Evolutionary conservation across 192 early-diverging fungal species (phyloP).

Genomic region (Cladochytrium replicatum): DNA sequence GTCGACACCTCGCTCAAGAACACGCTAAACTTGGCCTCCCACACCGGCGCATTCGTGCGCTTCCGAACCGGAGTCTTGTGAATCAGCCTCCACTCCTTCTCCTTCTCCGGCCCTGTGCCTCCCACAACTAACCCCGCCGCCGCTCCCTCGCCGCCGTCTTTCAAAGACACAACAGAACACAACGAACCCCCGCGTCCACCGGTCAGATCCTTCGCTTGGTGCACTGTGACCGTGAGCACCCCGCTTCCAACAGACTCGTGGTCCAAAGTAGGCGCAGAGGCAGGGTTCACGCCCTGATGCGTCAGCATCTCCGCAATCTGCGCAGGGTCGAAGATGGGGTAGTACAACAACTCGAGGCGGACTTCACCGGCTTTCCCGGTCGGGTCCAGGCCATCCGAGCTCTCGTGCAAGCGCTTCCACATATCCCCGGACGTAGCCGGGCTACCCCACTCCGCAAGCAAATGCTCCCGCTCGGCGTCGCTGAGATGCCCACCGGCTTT

Average conservation of each 20-base stretch:
- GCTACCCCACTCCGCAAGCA: conserved; percentile 39
- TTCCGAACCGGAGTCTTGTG: conserved; percentile 52
- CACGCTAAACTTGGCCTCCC: conserved; percentile 58
- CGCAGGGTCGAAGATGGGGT: conserved; percentile 16
- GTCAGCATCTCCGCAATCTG: background rate
- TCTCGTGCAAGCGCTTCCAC: conserved; percentile 28
- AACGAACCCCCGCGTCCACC: conserved; percentile 9
- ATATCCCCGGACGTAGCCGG: conserved; percentile 12
- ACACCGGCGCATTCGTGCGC: conserved; percentile 69
- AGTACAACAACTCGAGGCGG: conserved; percentile 24
- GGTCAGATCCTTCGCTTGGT: conserved; percentile 33
- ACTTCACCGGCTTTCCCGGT: conserved; percentile 18
- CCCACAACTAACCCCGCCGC: conserved; percentile 6
- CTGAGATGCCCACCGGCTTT: conserved; percentile 11
- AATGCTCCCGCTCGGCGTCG: conserved; percentile 18
- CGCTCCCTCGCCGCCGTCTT: background rate
- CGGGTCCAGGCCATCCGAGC: background rate
- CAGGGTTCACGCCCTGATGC: background rate
- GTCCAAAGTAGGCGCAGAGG: no score
- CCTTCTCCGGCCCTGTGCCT: background rate
- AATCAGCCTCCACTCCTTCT: conserved; percentile 3
- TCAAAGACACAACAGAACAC: background rate
- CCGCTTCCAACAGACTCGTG: no score
- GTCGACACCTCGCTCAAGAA: conserved; percentile 62
- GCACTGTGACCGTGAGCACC: conserved; percentile 26